These are phyloP conservation scores for Fusarium burgessii DNA, from an alignment of 2,329 filamentous ascomycete genomes.

Conservation along the genomic window DNA sequence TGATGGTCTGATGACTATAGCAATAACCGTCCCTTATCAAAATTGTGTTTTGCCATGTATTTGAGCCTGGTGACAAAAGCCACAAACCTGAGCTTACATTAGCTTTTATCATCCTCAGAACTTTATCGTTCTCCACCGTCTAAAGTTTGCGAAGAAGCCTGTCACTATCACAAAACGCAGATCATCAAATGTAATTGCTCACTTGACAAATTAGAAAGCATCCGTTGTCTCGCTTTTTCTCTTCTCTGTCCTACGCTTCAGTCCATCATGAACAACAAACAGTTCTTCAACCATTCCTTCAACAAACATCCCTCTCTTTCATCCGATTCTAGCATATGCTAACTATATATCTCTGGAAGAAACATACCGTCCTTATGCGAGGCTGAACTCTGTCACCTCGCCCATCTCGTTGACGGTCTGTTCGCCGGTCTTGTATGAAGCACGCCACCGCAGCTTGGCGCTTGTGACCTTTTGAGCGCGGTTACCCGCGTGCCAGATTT, in stretches of 20 bases:
- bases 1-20: slow-evolving; percentile 18
- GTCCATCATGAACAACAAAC: slow-evolving; percentile 4
- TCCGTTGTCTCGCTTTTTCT: slow-evolving; percentile 37
- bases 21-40: background rate
- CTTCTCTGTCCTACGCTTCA: slow-evolving; percentile 22
- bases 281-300: background rate
- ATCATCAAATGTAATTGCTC: slow-evolving; percentile 9
- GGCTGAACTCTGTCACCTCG: slow-evolving; percentile 81
- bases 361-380: slow-evolving; percentile 63
- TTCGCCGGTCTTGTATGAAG: slow-evolving; percentile 78
- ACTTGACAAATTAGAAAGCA: slow-evolving; percentile 30
- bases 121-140: background rate
- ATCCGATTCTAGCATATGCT: background rate
- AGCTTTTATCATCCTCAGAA: background rate
- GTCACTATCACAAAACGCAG: background rate
- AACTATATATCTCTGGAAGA: background rate
- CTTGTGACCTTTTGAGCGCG: slow-evolving; percentile 74
- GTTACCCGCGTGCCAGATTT: slow-evolving; percentile 79
- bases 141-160: background rate
- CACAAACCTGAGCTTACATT: background rate
- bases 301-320: slow-evolving; percentile 2
- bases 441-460: slow-evolving; percentile 93
- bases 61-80: background rate
- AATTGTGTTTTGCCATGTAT: background rate
- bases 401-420: slow-evolving; percentile 83